Evolutionary conservation across 2,329 filamentous ascomycete genomes (phyloP), one percentile per base, ranked within the genome.

Genomic region (Beauveria pseudobassiana): DNA sequence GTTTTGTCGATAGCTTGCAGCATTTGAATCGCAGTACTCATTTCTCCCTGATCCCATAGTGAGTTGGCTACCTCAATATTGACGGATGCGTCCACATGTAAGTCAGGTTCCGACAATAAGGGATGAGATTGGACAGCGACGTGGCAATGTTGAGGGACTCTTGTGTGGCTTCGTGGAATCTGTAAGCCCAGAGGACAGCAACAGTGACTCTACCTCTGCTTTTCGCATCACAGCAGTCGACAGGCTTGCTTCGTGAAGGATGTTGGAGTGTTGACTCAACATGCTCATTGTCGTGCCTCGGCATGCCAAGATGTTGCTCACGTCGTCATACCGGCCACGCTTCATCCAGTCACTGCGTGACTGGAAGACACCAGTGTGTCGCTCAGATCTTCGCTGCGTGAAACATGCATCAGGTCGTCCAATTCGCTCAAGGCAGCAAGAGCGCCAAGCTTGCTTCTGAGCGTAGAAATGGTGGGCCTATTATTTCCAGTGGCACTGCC

Each of bases 1-100:
- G 84, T 80, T 48, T 66, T 69, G 60, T 89, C 83, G 12, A 97
- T 81, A 49, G 85, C 82, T 69, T 93, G 89, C 22, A 98, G 83
- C 82, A 98, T 93, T 43, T 87, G 84, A 63, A 99, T 96, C 0
- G 95, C 96, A 0, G 90, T 86, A 22, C 88, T 85, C 78, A 91
- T 90, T 73, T 99, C 93, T 14, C 92, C 92, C 71, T 96, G 89
- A 64, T 96, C 91, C 93, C 95, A 99, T 1, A 99, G 78, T 7
- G 96, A 91, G 69, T 89, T 91, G 12, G 96, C 93, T 8, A 90
- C 85, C 72, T 98, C 95, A 59, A 93, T 84, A 65, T 87, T 86
- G 45, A 92, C 85, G 14, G 87, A 87, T 14, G 87, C 89, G 69
- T 92, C 88, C 50, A 97, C 85, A 62, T 87, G 83, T 2, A 98